Conservation (phyloP, 306 rosid genomes). For the Quercus bicolor region DNA sequence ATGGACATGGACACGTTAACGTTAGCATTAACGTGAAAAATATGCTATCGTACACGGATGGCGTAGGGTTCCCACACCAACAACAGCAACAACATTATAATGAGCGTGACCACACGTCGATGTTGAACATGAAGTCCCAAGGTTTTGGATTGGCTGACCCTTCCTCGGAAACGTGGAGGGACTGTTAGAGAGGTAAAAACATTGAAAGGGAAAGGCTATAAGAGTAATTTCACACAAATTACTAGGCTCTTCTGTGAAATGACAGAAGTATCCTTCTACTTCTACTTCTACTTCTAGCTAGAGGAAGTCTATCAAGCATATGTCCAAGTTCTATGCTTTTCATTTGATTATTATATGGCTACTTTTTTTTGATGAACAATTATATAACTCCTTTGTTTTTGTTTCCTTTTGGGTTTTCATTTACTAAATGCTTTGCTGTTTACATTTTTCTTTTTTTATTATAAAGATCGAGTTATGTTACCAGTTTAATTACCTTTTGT, state of each 20-base stretch:
- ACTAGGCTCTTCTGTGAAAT: neutral
- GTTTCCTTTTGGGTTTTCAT: neutral
- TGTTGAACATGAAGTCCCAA: slow-evolving; percentile 43
- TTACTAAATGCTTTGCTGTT: neutral
- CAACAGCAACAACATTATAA: neutral
- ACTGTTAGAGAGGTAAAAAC: slow-evolving; percentile 24
- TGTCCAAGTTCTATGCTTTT: no score
- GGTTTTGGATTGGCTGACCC: slow-evolving; percentile 61
- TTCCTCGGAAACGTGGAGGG: slow-evolving; percentile 61
- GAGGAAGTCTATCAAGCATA: no score
- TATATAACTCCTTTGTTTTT: neutral
- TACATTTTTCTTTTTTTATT: neutral
- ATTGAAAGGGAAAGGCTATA: neutral
- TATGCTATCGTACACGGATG: slow-evolving; percentile 60
- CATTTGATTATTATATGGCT: no score
- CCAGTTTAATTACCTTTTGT: neutral
- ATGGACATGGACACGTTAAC: slow-evolving; percentile 20
- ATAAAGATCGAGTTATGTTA: neutral
- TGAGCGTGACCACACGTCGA: slow-evolving; percentile 26
- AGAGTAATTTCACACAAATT: neutral
- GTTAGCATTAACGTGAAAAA: slow-evolving; percentile 47
- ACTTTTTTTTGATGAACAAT: neutral
- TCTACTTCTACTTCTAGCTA: no score
- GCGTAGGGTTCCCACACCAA: slow-evolving; percentile 34
- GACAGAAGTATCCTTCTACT: no score